These are phyloP conservation scores for Fusarium succisae DNA, from an alignment of 2,329 filamentous ascomycete species.

Conservation along the genomic window DNA sequence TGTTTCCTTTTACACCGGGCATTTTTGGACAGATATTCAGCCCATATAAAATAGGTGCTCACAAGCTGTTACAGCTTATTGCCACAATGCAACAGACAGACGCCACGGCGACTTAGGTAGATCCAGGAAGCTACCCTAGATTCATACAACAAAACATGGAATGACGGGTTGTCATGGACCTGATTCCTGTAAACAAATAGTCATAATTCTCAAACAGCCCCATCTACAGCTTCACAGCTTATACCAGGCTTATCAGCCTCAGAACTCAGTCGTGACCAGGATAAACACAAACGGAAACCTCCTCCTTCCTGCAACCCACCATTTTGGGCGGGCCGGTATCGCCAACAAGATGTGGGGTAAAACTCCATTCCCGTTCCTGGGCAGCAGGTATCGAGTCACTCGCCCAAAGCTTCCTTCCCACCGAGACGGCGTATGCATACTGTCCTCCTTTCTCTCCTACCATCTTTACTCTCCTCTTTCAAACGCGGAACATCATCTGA, in stretches of 20 bases:
- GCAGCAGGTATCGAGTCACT: conserved; percentile 29
- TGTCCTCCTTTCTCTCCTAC: neutral
- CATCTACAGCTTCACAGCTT: conserved; percentile 22
- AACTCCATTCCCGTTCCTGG: conserved; percentile 16
- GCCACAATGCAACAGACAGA: conserved; percentile 7
- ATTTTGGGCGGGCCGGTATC: conserved; percentile 41
- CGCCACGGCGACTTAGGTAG: neutral
- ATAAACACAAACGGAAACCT: neutral
- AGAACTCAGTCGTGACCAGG: neutral
- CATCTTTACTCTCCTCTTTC: neutral
- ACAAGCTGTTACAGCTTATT: conserved; percentile 2
- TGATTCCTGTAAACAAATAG: neutral
- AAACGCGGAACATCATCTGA: neutral
- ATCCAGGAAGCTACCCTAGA: conserved; percentile 11
- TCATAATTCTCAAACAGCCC: neutral
- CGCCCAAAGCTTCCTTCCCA: conserved; percentile 30
- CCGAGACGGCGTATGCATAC: conserved; percentile 36
- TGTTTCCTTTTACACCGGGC: neutral
- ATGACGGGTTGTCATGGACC: neutral
- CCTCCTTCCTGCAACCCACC: conserved; percentile 23
- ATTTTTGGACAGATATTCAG: neutral
- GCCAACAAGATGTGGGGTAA: conserved; percentile 42
- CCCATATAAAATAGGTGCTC: neutral
- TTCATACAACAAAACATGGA: neutral
- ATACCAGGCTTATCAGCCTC: neutral